Evolutionary conservation across 352 stramenopile genomes (phyloP).

Genomic region (Elongisporangium senticosum): DNA sequence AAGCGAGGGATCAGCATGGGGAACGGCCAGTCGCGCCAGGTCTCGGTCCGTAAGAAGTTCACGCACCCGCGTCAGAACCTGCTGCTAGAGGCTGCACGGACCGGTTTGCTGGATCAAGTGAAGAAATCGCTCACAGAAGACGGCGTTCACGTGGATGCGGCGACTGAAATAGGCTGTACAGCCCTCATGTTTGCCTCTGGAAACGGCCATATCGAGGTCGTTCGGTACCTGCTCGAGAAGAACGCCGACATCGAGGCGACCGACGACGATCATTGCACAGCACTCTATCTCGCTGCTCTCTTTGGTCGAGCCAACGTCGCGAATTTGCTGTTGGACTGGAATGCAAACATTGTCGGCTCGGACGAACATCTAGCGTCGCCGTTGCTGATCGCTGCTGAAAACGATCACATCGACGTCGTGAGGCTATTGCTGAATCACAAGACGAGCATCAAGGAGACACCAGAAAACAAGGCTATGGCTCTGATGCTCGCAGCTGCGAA

Average conservation of each 20-base stretch:
- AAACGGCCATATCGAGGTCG: slow-evolving; percentile 2
- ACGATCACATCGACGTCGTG: neutral
- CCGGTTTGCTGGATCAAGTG: no score
- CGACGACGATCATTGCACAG: neutral
- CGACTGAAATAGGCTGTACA: neutral
- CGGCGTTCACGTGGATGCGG: neutral
- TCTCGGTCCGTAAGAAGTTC: no score
- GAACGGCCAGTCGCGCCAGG: no score
- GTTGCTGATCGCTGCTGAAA: neutral
- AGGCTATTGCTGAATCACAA: neutral
- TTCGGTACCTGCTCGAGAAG: neutral
- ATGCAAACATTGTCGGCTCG: neutral
- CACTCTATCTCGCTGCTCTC: neutral
- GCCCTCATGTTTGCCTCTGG: slow-evolving; percentile 1
- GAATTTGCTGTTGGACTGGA: neutral
- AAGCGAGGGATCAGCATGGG: no score
- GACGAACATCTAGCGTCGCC: neutral
- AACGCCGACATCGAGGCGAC: neutral
- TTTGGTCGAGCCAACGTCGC: no score
- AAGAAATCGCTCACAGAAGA: no score
- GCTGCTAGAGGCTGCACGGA: no score
- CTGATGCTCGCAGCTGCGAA: no score
- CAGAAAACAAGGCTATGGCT: no score
- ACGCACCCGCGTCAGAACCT: no score
- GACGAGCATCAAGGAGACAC: no score